phyloP scores from a whole-genome alignment of 345 rosid species.

The Eucalyptus curtisii region DNA sequence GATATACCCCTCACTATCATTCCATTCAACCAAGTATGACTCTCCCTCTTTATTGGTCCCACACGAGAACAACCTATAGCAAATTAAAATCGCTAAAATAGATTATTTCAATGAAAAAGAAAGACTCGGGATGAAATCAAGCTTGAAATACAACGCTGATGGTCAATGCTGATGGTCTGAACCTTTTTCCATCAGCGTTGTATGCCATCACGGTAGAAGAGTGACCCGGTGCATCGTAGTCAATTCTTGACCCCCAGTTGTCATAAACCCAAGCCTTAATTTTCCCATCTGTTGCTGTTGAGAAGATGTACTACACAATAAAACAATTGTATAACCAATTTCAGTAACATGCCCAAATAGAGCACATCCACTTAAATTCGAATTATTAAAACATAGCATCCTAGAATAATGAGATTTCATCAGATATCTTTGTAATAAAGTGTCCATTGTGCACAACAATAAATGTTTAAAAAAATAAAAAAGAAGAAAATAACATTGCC shows the following conservation, averaged over 20 bases:
- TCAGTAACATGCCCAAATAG: neutral
- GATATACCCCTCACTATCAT: too few species aligned
- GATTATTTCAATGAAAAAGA: neutral
- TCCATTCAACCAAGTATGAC: slow-evolving; percentile 71
- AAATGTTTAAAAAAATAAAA: too few species aligned
- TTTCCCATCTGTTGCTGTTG: slow-evolving; percentile 64
- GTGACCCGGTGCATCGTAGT: slow-evolving; percentile 54
- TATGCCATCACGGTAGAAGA: slow-evolving; percentile 50
- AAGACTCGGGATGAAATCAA: too few species aligned
- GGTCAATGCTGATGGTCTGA: neutral
- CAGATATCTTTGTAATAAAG: neutral
- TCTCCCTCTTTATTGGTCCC: slow-evolving; percentile 76
- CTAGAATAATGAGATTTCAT: too few species aligned
- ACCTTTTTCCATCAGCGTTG: slow-evolving; percentile 67
- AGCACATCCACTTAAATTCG: neutral
- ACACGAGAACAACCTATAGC: slow-evolving; percentile 69
- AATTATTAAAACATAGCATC: too few species aligned
- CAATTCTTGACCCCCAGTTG: slow-evolving; percentile 48
- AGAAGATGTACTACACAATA: slow-evolving; percentile 37
- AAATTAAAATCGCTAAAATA: neutral
- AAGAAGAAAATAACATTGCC: too few species aligned
- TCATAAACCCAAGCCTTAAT: slow-evolving; percentile 80
- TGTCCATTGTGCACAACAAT: neutral
- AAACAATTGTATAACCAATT: neutral
- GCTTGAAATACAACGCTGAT: neutral